Evolutionary conservation across 2,329 filamentous ascomycete genomes (phyloP).

Genomic region (Phialophora tarda): DNA sequence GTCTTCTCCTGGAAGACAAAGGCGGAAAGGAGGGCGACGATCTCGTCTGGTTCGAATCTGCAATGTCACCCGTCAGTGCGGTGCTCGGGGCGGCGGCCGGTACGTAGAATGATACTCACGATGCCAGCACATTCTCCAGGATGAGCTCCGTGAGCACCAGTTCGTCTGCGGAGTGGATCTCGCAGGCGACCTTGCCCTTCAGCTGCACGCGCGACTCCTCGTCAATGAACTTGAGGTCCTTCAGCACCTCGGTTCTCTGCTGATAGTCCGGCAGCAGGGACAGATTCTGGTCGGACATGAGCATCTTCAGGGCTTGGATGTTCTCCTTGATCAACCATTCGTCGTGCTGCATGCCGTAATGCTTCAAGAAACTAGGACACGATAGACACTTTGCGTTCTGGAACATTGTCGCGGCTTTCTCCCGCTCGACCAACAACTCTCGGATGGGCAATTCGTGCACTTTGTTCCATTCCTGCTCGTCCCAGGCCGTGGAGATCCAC

Average conservation of each 20-base stretch:
- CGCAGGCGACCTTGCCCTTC: conserved; percentile 97
- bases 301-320: conserved; percentile 81
- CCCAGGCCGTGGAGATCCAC: conserved; percentile 77
- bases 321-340: conserved; percentile 96
- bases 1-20: conserved; percentile 99
- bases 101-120: conserved; percentile 73
- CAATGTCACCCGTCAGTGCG: background rate
- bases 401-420: conserved; percentile 66
- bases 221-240: conserved; percentile 91
- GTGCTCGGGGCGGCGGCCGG: background rate
- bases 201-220: conserved; percentile 84
- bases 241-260: conserved; percentile 88
- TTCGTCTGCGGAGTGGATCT: conserved; percentile 96
- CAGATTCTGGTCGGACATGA: conserved; percentile 95
- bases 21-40: conserved; percentile 87
- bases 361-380: conserved; percentile 83
- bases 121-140: conserved; percentile 92
- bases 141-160: conserved; percentile 94
- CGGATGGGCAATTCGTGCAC: conserved; percentile 83
- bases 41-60: conserved; percentile 68
- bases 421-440: conserved; percentile 76
- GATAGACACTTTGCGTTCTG: conserved; percentile 68
- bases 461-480: conserved; percentile 78
- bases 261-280: conserved; percentile 96
- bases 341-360: conserved; percentile 95